Evolutionary conservation across 169 alveolate genomes (phyloP).

Genomic region (Cryptosporidium tyzzeri): DNA sequence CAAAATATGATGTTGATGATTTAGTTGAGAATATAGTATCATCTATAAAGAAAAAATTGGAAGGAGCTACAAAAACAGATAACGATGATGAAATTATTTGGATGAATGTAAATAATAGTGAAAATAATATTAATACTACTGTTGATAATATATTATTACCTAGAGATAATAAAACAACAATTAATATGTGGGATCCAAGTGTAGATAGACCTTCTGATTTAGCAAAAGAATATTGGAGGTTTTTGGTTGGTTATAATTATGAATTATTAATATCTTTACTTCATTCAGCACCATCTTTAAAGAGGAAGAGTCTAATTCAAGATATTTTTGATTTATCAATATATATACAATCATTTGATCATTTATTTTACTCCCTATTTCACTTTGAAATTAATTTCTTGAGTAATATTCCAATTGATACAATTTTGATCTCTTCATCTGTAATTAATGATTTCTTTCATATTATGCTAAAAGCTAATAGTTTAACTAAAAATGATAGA

Average conservation of each 20-base stretch:
- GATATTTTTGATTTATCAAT: constrained; percentile 43
- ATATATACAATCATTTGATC: constrained; percentile 71
- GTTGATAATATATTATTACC: constrained; percentile 20
- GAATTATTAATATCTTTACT: constrained; percentile 52
- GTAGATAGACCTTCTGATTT: constrained; percentile 43
- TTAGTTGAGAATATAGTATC: constrained; percentile 23
- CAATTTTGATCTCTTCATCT: constrained; percentile 52
- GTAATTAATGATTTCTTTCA: constrained; percentile 67
- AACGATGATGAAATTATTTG: constrained; percentile 17
- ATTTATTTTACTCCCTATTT: constrained; percentile 36
- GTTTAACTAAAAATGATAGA: constrained; percentile 19
- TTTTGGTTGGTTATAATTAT: constrained; percentile 26
- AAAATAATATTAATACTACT: neutral
- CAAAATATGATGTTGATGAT: constrained; percentile 44
- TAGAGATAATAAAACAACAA: neutral
- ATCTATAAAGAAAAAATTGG: constrained; percentile 1
- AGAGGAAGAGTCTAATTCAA: constrained; percentile 28
- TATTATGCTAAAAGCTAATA: constrained; percentile 18
- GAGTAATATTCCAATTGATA: constrained; percentile 62
- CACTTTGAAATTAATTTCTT: constrained; percentile 53
- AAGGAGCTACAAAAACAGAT: neutral
- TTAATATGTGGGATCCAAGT: constrained; percentile 53
- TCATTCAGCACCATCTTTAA: constrained; percentile 54
- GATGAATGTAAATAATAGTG: neutral
- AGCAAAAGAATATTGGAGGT: constrained; percentile 62